A percentile compares a stretch with the other conserved stretches of the same genome.
Conservation (phyloP, 192 early-diverging fungal species). For the Thamnidium elegans region DNA sequence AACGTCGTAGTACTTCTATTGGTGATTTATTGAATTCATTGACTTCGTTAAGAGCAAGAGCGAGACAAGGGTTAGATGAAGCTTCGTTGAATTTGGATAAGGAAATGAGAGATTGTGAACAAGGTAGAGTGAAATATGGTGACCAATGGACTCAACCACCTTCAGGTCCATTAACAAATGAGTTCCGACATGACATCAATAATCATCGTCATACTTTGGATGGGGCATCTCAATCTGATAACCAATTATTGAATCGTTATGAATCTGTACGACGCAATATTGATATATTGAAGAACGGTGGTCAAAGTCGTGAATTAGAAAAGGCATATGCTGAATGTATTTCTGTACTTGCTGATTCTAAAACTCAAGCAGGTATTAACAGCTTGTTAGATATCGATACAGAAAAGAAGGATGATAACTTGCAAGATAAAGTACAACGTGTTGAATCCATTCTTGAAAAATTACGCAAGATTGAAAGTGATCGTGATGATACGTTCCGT, state of each 20-base stretch:
- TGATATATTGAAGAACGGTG: conserved; percentile 43
- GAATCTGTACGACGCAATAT: conserved; percentile 43
- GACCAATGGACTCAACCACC: conserved; percentile 85
- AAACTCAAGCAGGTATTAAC: neutral
- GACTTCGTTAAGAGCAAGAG: conserved; percentile 63
- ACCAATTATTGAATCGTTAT: conserved; percentile 41
- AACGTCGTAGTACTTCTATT: conserved; percentile 48
- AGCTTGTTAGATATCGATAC: conserved; percentile 55
- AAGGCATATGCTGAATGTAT: conserved; percentile 42
- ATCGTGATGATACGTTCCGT: conserved; percentile 61
- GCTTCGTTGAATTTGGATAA: conserved; percentile 38
- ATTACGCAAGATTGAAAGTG: conserved; percentile 66
- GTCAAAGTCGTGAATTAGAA: conserved; percentile 40
- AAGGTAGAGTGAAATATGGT: conserved; percentile 57
- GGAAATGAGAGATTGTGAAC: conserved; percentile 15
- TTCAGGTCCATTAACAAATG: conserved; percentile 66
- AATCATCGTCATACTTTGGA: conserved; percentile 76
- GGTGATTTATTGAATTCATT: conserved; percentile 59
- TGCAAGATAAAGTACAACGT: conserved; percentile 54
- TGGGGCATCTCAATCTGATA: conserved; percentile 65
- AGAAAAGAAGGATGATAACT: conserved; percentile 32
- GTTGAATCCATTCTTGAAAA: conserved; percentile 63
- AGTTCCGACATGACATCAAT: conserved; percentile 73
- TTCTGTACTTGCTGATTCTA: too few relatives aligned
- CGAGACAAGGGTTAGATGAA: conserved; percentile 65